Conservation (phyloP, 129 eudicot genomes). For the Ambrosia trifida region DNA sequence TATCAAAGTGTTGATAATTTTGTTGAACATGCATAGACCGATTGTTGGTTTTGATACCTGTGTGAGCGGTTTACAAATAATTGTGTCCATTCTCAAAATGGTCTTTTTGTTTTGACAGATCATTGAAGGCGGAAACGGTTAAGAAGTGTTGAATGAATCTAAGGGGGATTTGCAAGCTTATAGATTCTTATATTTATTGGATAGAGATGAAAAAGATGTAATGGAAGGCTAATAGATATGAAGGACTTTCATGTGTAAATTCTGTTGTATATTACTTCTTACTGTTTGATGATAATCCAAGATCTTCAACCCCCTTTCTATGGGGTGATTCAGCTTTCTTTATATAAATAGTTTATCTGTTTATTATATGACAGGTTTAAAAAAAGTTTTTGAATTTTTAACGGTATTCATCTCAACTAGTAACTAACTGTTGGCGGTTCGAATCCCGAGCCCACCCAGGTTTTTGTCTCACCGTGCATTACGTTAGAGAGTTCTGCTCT, state of each 20-base stretch:
- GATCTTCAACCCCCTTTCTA: neutral
- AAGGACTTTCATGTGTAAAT: slow-evolving; percentile 22
- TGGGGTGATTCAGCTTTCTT: no score
- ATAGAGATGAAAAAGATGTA: slow-evolving; percentile 29
- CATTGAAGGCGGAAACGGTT: neutral
- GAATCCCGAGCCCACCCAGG: no score
- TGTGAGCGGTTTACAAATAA: neutral
- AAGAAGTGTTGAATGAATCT: slow-evolving; percentile 13
- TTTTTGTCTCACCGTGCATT: no score
- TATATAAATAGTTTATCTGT: no score
- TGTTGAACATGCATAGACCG: neutral
- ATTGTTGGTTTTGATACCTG: neutral
- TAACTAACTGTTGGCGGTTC: no score
- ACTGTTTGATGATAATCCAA: slow-evolving; percentile 6
- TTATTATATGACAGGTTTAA: no score
- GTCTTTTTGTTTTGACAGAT: slow-evolving; percentile 20
- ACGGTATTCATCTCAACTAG: no score
- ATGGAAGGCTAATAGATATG: slow-evolving; percentile 25
- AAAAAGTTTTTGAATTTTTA: no score
- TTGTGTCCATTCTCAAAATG: neutral
- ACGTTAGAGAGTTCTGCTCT: no score
- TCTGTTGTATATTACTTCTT: slow-evolving; percentile 32
- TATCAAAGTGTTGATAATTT: neutral
- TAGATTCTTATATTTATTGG: slow-evolving; percentile 28
- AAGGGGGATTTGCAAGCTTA: slow-evolving; percentile 17